Base-by-base conservation (phyloP, 192 early-diverging fungal genomes). In the Umbelopsis sp. region DNA sequence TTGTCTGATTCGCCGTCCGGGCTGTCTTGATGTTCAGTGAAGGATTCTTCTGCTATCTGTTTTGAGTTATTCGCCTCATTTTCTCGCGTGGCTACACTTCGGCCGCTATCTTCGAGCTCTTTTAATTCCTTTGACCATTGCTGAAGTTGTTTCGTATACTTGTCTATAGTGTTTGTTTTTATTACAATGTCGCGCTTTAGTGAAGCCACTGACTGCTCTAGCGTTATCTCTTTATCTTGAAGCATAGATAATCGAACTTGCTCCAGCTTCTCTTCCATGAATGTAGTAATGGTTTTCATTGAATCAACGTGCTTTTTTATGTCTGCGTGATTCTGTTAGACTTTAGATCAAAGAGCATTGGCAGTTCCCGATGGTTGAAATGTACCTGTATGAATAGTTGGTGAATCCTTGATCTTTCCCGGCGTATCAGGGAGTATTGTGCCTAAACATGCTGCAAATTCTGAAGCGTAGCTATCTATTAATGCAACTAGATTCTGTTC, bases 1-100 rank as follows among this genome's bases (percentile, higher is more conserved):
- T 75, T 64, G 20, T 75, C 74, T 5, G 70, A 69, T 21, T 75
- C 74, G 23, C 71, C 69, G 18, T 75, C 64, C 8, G 70, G 47
- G 46, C 53, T 64, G 12, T 74, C 23, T 2, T 49, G 27, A 21
- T 16, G 6, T 44, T 25, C 30, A 23, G 11, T 15, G 2, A 8
- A 20, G 44, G 41, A 20, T n/a, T 37, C 49, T 15, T 52, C 15
- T 12, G 21, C 23, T n/a, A 16, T 12, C 21, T 52, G 4, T 46
- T 9, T 3, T 50, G 6, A 8, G 4, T 25, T 41, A n/a, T 66
- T 22, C 71, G 51, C 20, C 50, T 67, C 16, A 30, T 65, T 20
- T 55, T 52, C 13, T n/a, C 58, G 35, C 47, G 16, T 45, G 2
- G 66, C 30, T 10, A 70, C 46, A 35, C 47, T 4, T 16, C 53